Percentiles rank a stretch among this genome's conserved stretches.
Conservation (phyloP, 2,329 filamentous ascomycete species). For the Phaeoacremonium minimum region DNA sequence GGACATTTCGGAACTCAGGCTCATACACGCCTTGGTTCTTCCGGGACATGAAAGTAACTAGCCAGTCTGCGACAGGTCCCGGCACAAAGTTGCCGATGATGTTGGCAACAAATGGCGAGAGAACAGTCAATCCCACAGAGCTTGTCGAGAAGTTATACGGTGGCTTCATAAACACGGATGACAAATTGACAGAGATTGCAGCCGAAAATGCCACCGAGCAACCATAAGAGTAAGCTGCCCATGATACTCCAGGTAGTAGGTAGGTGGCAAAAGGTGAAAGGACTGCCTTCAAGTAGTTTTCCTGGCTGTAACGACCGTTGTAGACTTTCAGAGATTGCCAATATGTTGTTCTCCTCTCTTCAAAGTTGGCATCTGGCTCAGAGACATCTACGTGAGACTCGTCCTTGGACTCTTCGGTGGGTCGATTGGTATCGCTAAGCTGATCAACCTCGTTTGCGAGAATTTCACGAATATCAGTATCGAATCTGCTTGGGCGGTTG, state of each 20-base stretch:
- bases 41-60: conserved; percentile 29
- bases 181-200: not conserved
- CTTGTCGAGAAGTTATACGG: conserved; percentile 31
- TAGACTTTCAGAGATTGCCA: not conserved
- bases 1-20: conserved; percentile 34
- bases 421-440: not conserved
- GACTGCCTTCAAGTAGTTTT: not conserved
- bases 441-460: conserved; percentile 2
- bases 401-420: not conserved
- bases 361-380: conserved; percentile 2
- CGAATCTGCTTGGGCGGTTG: conserved; percentile 1
- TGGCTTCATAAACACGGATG: conserved; percentile 29
- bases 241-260: conserved; percentile 1
- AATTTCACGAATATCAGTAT: conserved; percentile 1
- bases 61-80: conserved; percentile 25
- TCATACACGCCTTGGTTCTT: conserved; percentile 35
- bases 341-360: not conserved
- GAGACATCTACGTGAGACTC: not conserved
- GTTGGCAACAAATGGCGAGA: conserved; percentile 33
- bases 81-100: conserved; percentile 26
- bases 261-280: not conserved
- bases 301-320: conserved; percentile 1
- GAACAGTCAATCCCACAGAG: conserved; percentile 29
- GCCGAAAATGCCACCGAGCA: conserved; percentile 1
- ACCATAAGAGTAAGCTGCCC: not conserved